A percentile compares a stretch with the other conserved stretches of the same genome.
phyloP scores from a whole-genome alignment of 306 rosid species.

The Lathyrus aphaca region DNA sequence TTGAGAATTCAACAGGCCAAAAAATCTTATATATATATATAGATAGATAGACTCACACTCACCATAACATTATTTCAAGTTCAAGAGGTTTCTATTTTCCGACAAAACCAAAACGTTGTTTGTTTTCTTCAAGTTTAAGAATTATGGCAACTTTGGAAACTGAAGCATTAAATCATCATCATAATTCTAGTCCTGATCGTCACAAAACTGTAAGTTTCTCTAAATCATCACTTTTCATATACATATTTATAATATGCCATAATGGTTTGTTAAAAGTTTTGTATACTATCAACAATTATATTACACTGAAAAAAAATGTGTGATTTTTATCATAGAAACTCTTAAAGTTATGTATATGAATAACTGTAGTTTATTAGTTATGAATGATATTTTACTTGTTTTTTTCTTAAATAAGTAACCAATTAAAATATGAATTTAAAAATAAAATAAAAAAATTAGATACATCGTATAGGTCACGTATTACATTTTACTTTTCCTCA shows the following conservation, averaged over 20 bases:
- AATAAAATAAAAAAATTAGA: background rate
- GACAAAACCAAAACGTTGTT: background rate
- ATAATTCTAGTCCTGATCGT: background rate
- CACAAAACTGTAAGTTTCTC: conserved; percentile 37
- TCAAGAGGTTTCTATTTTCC: background rate
- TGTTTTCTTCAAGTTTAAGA: background rate
- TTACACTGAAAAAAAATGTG: no score
- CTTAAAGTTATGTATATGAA: no score
- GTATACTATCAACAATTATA: no score
- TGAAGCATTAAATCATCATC: conserved; percentile 29
- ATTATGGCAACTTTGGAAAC: conserved; percentile 38
- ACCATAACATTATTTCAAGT: background rate
- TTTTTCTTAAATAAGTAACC: background rate
- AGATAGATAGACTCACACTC: conserved; percentile 7
- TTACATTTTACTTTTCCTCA: background rate
- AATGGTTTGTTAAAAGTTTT: no score
- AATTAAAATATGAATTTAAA: background rate
- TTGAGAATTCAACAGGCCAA: background rate
- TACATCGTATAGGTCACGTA: background rate
- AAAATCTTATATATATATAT: background rate
- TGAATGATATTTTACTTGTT: no score
- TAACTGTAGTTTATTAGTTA: no score
- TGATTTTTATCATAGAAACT: no score
- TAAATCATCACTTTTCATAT: no score
- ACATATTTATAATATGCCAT: no score